Base-by-base conservation (phyloP, 371 early-diverging fungal genomes). In the Rhizomucor miehei region DNA sequence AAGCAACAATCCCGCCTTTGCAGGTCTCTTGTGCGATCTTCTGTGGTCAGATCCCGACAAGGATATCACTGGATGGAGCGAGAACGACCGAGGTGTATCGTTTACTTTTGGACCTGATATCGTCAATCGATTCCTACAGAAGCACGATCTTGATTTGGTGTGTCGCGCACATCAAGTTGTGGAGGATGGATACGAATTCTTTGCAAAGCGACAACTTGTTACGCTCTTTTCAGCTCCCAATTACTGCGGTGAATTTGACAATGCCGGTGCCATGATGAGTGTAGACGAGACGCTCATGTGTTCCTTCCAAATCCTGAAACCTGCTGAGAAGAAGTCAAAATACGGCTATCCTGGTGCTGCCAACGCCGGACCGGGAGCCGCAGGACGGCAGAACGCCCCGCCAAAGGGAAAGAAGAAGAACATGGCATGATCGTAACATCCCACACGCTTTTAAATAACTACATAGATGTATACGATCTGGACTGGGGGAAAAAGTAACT, bases 181-280 rank as follows among this genome's bases (percentile, higher is more conserved):
- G 19, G 92, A 94, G 69, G 94, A 95, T 61, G 98, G 98, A 14
- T 95, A 94, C 71, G 94, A 97, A 69, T 97, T 95, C 66, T 93
- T 91, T 77, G 89, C 92, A 43, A 89, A 93, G 71, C 84, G 97
- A 51, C 89, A 97, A 67, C 73, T 98, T 49, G 93, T 95, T 1
- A 98, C 97, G 2, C 66, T 98, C 49, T 98, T 97, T 65, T 92
- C 92, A 24, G 97, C 96, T 16, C 97, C 97, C 46, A 96, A 96
- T 70, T 97, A 95, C 69, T 95, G 95, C 70, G 95, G 94, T 48
- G 94, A 93, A 78, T 95, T 94, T 62, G 95, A 92, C 60, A 97
- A 95, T 69, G 90, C 95, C 2, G 99, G 95, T 12, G 98, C 97
- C 5, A 95, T 99, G 85, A 95, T 99, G 97, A 90, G 89, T 58